Conservation (phyloP, 306 rosid genomes). For the Acacia melanoxylon region DNA sequence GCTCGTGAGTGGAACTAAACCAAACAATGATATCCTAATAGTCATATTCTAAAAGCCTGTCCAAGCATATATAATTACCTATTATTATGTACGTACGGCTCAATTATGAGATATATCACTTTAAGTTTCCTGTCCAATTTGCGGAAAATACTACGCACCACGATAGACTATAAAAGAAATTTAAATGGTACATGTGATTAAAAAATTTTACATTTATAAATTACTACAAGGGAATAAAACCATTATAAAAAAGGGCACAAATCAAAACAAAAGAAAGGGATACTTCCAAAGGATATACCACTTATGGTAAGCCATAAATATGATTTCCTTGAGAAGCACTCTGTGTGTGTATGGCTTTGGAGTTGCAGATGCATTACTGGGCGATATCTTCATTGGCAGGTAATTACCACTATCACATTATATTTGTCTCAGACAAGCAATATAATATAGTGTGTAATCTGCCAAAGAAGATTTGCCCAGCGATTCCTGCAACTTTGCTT, state of each 20-base stretch:
- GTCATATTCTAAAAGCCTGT: not conserved
- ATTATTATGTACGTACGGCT: not conserved
- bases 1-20: not conserved
- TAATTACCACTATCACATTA: conserved; percentile 20
- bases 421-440: not conserved
- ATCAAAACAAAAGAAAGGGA: conserved; percentile 26
- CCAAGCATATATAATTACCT: not conserved
- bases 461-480: conserved; percentile 84
- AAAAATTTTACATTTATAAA: not conserved
- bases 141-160: not conserved
- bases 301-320: conserved; percentile 35
- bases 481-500: conserved; percentile 41
- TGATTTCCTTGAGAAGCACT: not conserved
- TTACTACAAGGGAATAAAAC: not conserved
- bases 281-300: conserved; percentile 59
- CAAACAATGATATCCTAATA: not conserved
- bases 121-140: not conserved
- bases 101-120: not conserved
- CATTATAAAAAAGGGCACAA: not conserved
- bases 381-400: conserved; percentile 63
- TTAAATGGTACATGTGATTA: not conserved
- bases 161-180: not conserved
- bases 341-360: not conserved
- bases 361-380: conserved; percentile 60
- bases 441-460: conserved; percentile 30